Evolutionary conservation across 106 monocot genomes (phyloP), one percentile per base, ranked within the genome.

Genomic region (Hemerocallis citrina): DNA sequence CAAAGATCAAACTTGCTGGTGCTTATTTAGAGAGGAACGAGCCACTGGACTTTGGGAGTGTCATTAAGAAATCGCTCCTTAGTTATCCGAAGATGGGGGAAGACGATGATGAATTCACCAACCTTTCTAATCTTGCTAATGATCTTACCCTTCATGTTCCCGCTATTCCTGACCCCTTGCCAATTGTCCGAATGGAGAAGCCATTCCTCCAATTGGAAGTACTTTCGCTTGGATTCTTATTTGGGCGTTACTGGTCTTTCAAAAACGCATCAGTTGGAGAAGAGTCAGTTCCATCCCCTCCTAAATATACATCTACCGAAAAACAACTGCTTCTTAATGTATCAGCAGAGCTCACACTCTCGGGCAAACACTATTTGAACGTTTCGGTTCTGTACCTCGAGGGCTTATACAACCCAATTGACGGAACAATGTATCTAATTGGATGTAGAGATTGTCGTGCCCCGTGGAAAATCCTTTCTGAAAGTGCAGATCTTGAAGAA

Each of bases 381-480:
- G 57, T 65, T 39, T 87, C 81, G 25, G 31, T 52, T 15, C 27
- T 87, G 6, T 73, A 52, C 34, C 30, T 87, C 57, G 86, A 87
- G 58, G 86, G 86, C 56, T 44, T 87, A 3, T 87, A 87, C 61
- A 79, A 87, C 38, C 75, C 78, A 15, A n/a, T 87, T 21, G 54
- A 82, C 43, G 86, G 86, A 12, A 73, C 43, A 62, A 82, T 87
- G 79, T 87, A 78, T 65, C 46, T 82, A 7, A 70, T 82, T 17
- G 86, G 73, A 28, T 87, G 86, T 40, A 76, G 82, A 38, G 72
- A 78, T 65, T 74, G 75, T 11, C 74, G 67, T 28, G 68, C 78
- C 46, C 57, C 81, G 19, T 81, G 74, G 81, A 59, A 64, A 68
- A 57, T 72, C n/a, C 54, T 86, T 27, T 72, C 57, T 16, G 64